These are phyloP conservation scores for Vanilla planifolia DNA, from an alignment of 106 monocot genomes.

Conservation along the genomic window DNA sequence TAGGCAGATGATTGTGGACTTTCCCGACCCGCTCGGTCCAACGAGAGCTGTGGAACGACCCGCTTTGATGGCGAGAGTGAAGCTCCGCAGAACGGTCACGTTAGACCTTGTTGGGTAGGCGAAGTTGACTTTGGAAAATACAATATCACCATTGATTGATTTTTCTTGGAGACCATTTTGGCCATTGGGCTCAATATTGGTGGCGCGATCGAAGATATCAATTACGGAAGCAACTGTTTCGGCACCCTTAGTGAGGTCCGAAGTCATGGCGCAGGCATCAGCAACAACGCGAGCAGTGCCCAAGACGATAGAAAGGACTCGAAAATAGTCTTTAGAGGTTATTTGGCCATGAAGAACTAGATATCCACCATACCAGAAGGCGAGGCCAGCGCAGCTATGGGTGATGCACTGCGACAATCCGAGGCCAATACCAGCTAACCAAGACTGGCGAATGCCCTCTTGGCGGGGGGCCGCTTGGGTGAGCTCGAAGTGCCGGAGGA, in stretches of 20 bases:
- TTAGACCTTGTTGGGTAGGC: background rate
- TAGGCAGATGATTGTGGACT: background rate
- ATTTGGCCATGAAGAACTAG: background rate
- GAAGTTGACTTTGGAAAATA: background rate
- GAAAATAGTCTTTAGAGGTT: conserved; percentile 7
- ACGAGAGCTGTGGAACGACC: background rate
- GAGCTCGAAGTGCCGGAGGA: conserved; percentile 1
- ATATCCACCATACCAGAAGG: conserved; percentile 9
- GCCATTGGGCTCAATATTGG: conserved; percentile 3
- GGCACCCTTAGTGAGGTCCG: conserved; percentile 3
- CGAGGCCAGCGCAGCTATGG: background rate
- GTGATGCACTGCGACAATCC: conserved; percentile 2
- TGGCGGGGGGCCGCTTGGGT: background rate
- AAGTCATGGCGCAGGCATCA: conserved; percentile 7
- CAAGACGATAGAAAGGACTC: background rate
- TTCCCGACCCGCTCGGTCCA: background rate
- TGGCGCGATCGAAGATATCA: conserved; percentile 1
- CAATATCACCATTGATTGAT: background rate
- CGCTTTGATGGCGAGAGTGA: background rate
- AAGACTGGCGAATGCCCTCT: background rate
- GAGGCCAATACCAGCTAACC: conserved; percentile 7
- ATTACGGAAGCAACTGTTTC: conserved; percentile 2
- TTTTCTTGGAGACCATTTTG: background rate
- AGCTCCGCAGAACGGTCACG: background rate
- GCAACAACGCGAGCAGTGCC: background rate